Evolutionary conservation across 179 eudicot species (phyloP), one percentile per base, ranked within the genome.

Genomic region (Camellia oleifera): DNA sequence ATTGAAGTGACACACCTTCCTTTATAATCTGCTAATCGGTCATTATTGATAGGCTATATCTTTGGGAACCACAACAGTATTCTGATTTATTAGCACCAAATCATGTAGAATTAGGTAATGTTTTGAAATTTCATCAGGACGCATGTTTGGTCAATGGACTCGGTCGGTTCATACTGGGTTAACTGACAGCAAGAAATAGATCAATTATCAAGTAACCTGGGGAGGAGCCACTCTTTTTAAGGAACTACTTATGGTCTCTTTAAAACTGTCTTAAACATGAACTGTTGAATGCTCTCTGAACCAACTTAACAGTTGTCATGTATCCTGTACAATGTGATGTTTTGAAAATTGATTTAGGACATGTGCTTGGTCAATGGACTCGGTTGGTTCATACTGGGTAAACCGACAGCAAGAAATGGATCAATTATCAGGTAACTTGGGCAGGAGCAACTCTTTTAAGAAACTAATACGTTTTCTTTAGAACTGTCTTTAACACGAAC

Each of bases 341-440:
- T 74, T 58, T 42, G 63, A 40, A 57, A 14, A 56, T 26, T 56
- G 5, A 7, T 57, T 4, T 32, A 3, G 18, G 50, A 56, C 48
- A 72, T 23, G n/a, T 40, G 20, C 32, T 74, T 40, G 77, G 77
- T 74, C 52, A 13, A 72, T 26, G 62, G 62, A 23, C 57, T 53
- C 5, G n/a, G 6, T 53, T 20, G 20, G 74, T 48, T 70, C 74
- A 54, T 54, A 12, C 2, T 54, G 58, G 5, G 26, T 69, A 7
- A 20, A 48, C 50, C 8, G 57, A 48, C 20, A 15, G 52, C 17
- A 0, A 48, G 23, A 26, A 70, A 48, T 48, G 57, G 48, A 70
- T 70, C 18, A 52, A 20, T 70, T 70, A 70, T 70, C 17, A n/a
- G 8, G 40, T 70, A n/a, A 11, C 23, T 70, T 48, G 56, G 74